Conservation (phyloP, 2,329 filamentous ascomycete species). For the Gliomastix tumulicola region DNA sequence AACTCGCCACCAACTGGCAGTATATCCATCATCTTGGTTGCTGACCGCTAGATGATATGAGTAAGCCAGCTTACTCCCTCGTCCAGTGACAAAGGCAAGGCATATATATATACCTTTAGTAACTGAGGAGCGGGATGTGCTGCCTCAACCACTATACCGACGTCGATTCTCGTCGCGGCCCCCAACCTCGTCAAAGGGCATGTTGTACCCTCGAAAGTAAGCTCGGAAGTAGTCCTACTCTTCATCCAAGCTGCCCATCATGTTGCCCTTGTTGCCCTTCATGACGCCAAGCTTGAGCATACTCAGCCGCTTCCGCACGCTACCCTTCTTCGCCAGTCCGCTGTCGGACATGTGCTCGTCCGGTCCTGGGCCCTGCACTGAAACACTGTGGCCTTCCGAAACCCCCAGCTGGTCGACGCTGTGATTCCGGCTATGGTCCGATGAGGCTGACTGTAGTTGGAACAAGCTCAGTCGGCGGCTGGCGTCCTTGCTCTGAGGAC, state of each 20-base stretch:
- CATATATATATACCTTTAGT: too few relatives aligned
- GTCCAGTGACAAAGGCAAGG: too few relatives aligned
- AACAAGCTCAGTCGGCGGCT: constrained; percentile 9
- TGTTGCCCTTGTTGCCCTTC: constrained; percentile 42
- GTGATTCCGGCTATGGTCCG: constrained; percentile 16
- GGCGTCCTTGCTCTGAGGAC: constrained; percentile 3
- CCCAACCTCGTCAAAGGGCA: constrained; percentile 12
- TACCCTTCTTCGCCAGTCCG: constrained; percentile 43
- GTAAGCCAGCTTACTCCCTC: too few relatives aligned
- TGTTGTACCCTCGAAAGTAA: constrained; percentile 17
- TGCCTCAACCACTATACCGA: too few relatives aligned
- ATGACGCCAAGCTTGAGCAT: constrained; percentile 70
- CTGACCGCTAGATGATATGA: too few relatives aligned
- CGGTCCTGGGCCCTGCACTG: too few relatives aligned
- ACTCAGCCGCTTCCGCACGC: constrained; percentile 72
- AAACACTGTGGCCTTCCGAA: neutral
- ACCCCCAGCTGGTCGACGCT: too few relatives aligned
- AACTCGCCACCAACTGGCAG: too few relatives aligned
- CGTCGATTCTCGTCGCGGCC: too few relatives aligned
- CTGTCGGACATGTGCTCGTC: too few relatives aligned
- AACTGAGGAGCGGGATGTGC: too few relatives aligned
- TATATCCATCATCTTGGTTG: too few relatives aligned
- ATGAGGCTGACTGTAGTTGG: constrained; percentile 4
- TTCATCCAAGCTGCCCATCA: constrained; percentile 49
- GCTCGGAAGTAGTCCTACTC: constrained; percentile 35